These are phyloP conservation scores for Microdochium paspali DNA, from an alignment of 2,329 filamentous ascomycete genomes.

Conservation along the genomic window DNA sequence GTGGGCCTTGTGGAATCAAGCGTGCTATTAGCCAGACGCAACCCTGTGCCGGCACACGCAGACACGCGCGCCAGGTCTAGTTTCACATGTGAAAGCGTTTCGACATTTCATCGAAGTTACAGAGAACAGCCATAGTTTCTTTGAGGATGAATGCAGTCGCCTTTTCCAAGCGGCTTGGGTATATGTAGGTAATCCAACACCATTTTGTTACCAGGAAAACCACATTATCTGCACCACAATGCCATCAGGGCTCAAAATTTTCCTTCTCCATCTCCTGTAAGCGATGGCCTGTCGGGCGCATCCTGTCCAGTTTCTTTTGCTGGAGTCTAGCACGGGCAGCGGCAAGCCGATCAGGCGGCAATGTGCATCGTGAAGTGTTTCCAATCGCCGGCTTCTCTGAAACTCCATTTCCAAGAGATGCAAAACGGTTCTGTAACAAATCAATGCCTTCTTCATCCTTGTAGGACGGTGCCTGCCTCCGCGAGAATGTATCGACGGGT, in stretches of 20 bases:
- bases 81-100: too few relatives aligned
- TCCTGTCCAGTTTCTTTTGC: slow-evolving; percentile 41
- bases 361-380: slow-evolving; percentile 29
- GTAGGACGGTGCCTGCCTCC: slow-evolving; percentile 10
- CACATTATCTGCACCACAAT: too few relatives aligned
- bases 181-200: too few relatives aligned
- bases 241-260: slow-evolving; percentile 31
- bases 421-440: slow-evolving; percentile 34
- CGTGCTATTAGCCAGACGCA: too few relatives aligned
- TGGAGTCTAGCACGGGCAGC: slow-evolving; percentile 46
- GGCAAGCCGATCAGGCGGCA: slow-evolving; percentile 41
- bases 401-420: slow-evolving; percentile 28
- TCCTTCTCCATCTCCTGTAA: slow-evolving; percentile 37
- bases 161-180: too few relatives aligned
- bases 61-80: too few relatives aligned
- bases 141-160: too few relatives aligned
- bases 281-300: slow-evolving; percentile 12
- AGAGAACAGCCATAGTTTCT: too few relatives aligned
- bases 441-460: slow-evolving; percentile 29
- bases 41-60: too few relatives aligned
- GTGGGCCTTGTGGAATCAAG: too few relatives aligned
- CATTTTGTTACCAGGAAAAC: too few relatives aligned
- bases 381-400: slow-evolving; percentile 17
- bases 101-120: too few relatives aligned
- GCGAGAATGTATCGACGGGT: slow-evolving; percentile 9